Conservation (phyloP, 1,139 yeast species). For the Lodderomyces beijingensis region DNA sequence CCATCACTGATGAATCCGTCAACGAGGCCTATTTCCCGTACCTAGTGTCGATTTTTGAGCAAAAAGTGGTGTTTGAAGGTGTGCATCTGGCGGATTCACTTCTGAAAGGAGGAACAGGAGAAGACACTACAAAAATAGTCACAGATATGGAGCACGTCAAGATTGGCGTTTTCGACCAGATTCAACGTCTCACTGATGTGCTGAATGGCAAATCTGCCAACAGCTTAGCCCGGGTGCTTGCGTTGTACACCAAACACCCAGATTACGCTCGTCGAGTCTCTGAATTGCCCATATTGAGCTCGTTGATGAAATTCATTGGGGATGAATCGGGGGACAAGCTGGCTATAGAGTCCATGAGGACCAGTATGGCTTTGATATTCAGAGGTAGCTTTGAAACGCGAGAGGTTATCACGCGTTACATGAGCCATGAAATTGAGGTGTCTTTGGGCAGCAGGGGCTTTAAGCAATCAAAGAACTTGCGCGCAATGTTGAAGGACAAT, state of each 20-base stretch:
- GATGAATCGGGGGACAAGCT: conserved; percentile 7
- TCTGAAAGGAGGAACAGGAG: too few species aligned
- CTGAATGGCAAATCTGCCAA: conserved; percentile 9
- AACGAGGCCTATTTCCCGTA: conserved; percentile 49
- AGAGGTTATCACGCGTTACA: conserved; percentile 44
- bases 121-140: conserved; percentile 8
- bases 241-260: conserved; percentile 48
- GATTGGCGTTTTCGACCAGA: conserved; percentile 21
- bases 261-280: conserved; percentile 36
- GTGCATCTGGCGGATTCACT: conserved; percentile 37
- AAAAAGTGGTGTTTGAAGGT: conserved; percentile 41
- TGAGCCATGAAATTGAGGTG: conserved; percentile 45
- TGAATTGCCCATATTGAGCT: conserved; percentile 32
- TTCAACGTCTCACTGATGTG: conserved; percentile 31
- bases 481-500: conserved; percentile 50
- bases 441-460: conserved; percentile 23
- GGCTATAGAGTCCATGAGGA: conserved; percentile 12
- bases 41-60: conserved; percentile 47
- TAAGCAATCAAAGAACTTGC: conserved; percentile 42
- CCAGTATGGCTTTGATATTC: conserved; percentile 37
- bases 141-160: conserved; percentile 13
- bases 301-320: conserved; percentile 14
- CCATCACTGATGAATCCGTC: conserved; percentile 15
- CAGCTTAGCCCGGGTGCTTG: conserved; percentile 24
- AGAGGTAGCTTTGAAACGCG: conserved; percentile 70